A percentile compares a stretch with the other conserved stretches of the same genome.
Evolutionary conservation across 306 rosid genomes (phyloP).

Genomic region (Acacia confusa): DNA sequence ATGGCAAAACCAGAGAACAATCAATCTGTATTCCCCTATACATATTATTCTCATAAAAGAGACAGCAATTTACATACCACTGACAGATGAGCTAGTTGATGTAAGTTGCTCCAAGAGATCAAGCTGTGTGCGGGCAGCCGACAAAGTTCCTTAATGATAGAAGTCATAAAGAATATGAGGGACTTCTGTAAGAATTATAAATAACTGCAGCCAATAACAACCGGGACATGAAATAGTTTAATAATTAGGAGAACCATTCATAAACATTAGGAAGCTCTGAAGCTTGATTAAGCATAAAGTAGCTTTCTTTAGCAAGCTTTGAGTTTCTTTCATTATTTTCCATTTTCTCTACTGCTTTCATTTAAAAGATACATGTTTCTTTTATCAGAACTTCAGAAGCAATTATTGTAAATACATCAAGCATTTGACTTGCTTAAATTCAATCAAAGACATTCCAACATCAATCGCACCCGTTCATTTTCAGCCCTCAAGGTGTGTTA

Average conservation of each 20-base stretch:
- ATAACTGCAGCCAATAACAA: not conserved
- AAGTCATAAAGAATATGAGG: constrained; percentile 14
- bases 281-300: not conserved
- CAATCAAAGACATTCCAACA: not conserved
- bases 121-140: constrained; percentile 78
- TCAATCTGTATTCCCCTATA: not conserved
- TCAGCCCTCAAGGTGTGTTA: not conserved
- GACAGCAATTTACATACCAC: constrained; percentile 46
- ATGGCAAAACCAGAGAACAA: constrained; percentile 12
- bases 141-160: constrained; percentile 58
- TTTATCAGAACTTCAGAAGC: not conserved
- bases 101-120: constrained; percentile 93
- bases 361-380: not conserved
- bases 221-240: not conserved
- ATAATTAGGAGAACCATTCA: not conserved
- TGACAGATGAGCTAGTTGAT: constrained; percentile 57
- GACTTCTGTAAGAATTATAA: constrained; percentile 1
- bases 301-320: not conserved
- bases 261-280: not conserved
- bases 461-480: not conserved
- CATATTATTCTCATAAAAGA: not conserved
- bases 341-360: not conserved
- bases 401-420: not conserved
- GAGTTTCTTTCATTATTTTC: not conserved
- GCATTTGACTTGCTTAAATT: not conserved